phyloP scores from a whole-genome alignment of 176 grass and related monocot species.

The Raddia distichophylla region DNA sequence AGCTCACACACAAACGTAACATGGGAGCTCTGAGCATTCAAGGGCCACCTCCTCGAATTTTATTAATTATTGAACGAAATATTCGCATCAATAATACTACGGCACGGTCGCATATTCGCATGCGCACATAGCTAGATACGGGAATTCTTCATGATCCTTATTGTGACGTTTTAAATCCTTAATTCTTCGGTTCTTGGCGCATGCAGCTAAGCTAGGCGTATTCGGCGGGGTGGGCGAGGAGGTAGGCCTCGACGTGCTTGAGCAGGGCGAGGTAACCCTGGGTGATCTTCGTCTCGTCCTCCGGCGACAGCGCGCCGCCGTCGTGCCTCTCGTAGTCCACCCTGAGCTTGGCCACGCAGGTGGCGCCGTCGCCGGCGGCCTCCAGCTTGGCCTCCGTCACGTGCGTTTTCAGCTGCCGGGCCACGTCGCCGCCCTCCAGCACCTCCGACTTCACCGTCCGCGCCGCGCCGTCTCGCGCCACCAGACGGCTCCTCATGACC shows the following conservation, averaged over 20 bases:
- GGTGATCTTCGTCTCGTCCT: neutral
- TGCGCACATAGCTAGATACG: neutral
- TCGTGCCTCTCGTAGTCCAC: slow-evolving; percentile 44
- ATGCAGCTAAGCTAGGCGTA: neutral
- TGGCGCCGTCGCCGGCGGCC: slow-evolving; percentile 11
- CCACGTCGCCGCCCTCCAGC: slow-evolving; percentile 24
- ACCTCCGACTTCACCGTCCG: neutral
- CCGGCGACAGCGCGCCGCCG: slow-evolving; percentile 3
- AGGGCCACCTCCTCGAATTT: neutral
- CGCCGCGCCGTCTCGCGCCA: neutral
- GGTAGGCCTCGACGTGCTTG: slow-evolving; percentile 48
- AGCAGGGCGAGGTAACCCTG: neutral
- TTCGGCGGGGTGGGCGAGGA: slow-evolving; percentile 42
- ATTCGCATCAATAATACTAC: neutral
- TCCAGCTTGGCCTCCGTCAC: slow-evolving; percentile 26
- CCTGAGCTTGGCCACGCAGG: slow-evolving; percentile 34
- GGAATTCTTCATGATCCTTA: neutral
- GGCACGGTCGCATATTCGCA: neutral
- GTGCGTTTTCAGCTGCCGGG: slow-evolving; percentile 28
- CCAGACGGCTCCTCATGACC: neutral
- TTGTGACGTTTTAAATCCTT: neutral
- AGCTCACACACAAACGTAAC: too few relatives aligned
- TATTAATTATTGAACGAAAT: neutral
- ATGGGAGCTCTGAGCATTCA: too few relatives aligned
- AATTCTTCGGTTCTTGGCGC: neutral